Conservation (phyloP, 805 yeast species). For the Wickerhamomyces chambardii region DNA sequence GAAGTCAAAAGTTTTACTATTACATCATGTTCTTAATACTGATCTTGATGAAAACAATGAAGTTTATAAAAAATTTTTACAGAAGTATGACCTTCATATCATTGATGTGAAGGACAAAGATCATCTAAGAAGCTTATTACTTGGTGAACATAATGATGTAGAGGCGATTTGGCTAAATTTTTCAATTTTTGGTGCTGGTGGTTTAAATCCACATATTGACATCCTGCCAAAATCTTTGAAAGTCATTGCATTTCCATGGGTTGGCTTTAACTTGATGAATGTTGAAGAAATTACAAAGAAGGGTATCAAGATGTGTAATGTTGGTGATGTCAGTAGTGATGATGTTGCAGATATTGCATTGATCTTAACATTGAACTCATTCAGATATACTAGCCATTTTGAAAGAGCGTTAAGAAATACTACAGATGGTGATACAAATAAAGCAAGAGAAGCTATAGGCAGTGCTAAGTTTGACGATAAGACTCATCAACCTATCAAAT, state of each 20-base stretch:
- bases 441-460: conserved; percentile 32
- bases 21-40: not conserved
- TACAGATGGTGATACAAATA: conserved; percentile 31
- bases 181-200: conserved; percentile 39
- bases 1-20: no score
- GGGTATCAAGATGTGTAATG: conserved; percentile 50
- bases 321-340: conserved; percentile 47
- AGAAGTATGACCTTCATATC: not conserved
- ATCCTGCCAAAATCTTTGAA: conserved; percentile 37
- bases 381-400: conserved; percentile 45
- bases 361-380: conserved; percentile 46
- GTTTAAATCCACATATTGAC: conserved; percentile 33
- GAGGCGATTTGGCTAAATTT: conserved; percentile 48
- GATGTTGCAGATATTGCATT: conserved; percentile 72
- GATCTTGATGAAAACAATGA: not conserved
- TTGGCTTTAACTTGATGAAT: conserved; percentile 50
- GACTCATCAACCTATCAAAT: conserved; percentile 17
- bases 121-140: conserved; percentile 30
- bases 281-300: conserved; percentile 31
- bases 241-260: conserved; percentile 47
- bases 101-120: conserved; percentile 10
- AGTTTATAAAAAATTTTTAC: conserved; percentile 16
- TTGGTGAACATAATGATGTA: conserved; percentile 27
- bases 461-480: conserved; percentile 19
- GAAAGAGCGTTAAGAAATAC: conserved; percentile 29